Conservation (phyloP, 2,329 filamentous ascomycete species). For the Penicillium sp. region DNA sequence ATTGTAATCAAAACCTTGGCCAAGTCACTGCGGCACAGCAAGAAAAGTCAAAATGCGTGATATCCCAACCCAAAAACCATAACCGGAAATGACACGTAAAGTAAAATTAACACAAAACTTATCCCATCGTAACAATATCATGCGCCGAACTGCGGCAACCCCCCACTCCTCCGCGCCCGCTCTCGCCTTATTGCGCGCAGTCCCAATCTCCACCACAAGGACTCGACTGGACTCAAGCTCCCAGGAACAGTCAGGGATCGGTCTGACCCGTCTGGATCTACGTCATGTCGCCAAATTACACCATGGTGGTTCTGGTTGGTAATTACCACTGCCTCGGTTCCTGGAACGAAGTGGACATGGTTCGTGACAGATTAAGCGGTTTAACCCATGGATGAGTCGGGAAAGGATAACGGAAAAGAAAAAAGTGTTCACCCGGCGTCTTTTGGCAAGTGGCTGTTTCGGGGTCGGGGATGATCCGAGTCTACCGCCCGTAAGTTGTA, state of each 20-base stretch:
- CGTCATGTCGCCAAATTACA: not conserved
- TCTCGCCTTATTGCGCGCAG: slow-evolving; percentile 5
- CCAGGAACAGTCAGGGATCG: slow-evolving; percentile 5
- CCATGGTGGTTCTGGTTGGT: not conserved
- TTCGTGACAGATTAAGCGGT: slow-evolving; percentile 4
- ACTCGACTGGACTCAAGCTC: slow-evolving; percentile 4
- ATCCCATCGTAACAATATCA: not conserved
- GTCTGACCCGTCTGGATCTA: slow-evolving; percentile 4
- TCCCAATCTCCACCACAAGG: slow-evolving; percentile 22
- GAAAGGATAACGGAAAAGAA: not conserved
- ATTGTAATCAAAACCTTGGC: no score
- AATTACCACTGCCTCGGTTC: not conserved
- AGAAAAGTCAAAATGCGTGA: not conserved
- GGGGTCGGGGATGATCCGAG: slow-evolving; percentile 5
- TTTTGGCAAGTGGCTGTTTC: slow-evolving; percentile 5
- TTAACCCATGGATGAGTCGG: not conserved
- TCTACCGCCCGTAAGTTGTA: slow-evolving; percentile 6
- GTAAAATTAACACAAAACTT: not conserved
- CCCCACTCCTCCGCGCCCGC: not conserved
- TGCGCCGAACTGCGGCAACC: no score
- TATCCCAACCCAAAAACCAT: not conserved
- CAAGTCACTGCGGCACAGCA: no score
- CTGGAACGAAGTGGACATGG: not conserved
- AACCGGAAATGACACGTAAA: slow-evolving; percentile 3
- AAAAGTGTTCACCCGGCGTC: no score